Base-by-base conservation (phyloP, 495 filamentous ascomycete genomes). In the Daldinia childiae region DNA sequence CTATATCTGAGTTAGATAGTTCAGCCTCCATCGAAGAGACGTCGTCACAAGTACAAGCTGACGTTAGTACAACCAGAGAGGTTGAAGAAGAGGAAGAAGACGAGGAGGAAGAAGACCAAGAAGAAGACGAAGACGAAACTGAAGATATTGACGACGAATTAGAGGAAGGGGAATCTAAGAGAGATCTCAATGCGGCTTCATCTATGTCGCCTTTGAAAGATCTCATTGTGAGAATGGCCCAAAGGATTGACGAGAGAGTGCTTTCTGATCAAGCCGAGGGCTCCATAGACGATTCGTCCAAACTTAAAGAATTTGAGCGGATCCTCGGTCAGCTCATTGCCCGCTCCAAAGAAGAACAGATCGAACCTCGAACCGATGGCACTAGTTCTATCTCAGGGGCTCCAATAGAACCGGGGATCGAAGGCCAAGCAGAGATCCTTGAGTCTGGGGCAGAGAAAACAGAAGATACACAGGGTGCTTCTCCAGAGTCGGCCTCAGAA, bases 311-410 rank as follows among this genome's bases (percentile, higher is more conserved):
- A 36, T 79, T 83, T 55, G 80, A 82, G 58, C 72, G 74, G 34
- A 78, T 83, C 61, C 68, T 83, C 26, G 78, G 79, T 4, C 74
- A 78, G 52, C 75, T 82, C 48, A 80, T 77, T 58, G 70, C 72
- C 29, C 67, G 72, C 21, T 74, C 76, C 0, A 74, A 68, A 59
- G 62, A 64, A 21, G 74, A 78, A 30, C 79, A 77, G 29, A 38
- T 70, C 30, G 69, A 64, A n/a, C 17, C 64, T n/a, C 63, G 62
- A 36, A 55, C 65, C n/a, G 66, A 80, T 15, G 63, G 58, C 21
- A 38, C 27, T 3, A 14, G 34, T 5, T 15, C 54, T n/a, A 36
- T 36, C 8, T 57, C 30, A 11, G 54, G 9, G 4, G 27, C 52
- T 27, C 24, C 52, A 29, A 11, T 54, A 2, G 56, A 62, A 8